Conservation (phyloP, 2,329 filamentous ascomycete genomes). For the Calcarisporium arbuscula region DNA sequence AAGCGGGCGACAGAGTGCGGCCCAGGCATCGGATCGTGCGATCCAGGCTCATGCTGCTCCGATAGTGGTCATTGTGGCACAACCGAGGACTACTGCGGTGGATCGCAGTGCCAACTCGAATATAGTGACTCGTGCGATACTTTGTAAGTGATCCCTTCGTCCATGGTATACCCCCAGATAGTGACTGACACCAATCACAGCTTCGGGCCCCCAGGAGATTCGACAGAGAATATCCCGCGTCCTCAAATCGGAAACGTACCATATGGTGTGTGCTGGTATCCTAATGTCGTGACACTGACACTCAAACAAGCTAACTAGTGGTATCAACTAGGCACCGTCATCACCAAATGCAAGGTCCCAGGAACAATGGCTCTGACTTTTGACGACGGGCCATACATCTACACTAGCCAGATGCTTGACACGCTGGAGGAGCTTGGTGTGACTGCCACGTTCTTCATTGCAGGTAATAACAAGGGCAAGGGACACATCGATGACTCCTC, state of each 20-base stretch:
- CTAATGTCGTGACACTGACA: background rate
- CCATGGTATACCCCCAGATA: no score
- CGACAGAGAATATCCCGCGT: slow-evolving; percentile 24
- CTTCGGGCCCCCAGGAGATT: slow-evolving; percentile 23
- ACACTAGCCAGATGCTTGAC: slow-evolving; percentile 35
- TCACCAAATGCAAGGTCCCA: slow-evolving; percentile 28
- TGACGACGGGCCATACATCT: slow-evolving; percentile 39
- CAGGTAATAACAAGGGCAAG: slow-evolving; percentile 35
- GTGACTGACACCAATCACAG: slow-evolving; percentile 11
- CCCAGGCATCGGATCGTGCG: slow-evolving; percentile 27
- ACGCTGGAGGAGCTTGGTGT: slow-evolving; percentile 22
- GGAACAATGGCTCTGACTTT: slow-evolving; percentile 38
- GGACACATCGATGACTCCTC: slow-evolving; percentile 31
- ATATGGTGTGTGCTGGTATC: slow-evolving; percentile 24
- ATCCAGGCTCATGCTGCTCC: slow-evolving; percentile 27
- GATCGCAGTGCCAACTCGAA: slow-evolving; percentile 31
- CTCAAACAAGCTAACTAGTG: background rate
- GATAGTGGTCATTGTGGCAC: slow-evolving; percentile 31
- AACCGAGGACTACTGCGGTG: slow-evolving; percentile 25
- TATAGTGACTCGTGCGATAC: slow-evolving; percentile 35
- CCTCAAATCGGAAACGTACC: slow-evolving; percentile 26
- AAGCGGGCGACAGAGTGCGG: slow-evolving; percentile 18
- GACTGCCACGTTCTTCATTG: slow-evolving; percentile 36
- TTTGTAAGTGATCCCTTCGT: slow-evolving; percentile 24
- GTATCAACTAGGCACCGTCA: slow-evolving; percentile 20